Conservation (phyloP, 805 yeast genomes). For the Metschnikowia kofuensis region DNA sequence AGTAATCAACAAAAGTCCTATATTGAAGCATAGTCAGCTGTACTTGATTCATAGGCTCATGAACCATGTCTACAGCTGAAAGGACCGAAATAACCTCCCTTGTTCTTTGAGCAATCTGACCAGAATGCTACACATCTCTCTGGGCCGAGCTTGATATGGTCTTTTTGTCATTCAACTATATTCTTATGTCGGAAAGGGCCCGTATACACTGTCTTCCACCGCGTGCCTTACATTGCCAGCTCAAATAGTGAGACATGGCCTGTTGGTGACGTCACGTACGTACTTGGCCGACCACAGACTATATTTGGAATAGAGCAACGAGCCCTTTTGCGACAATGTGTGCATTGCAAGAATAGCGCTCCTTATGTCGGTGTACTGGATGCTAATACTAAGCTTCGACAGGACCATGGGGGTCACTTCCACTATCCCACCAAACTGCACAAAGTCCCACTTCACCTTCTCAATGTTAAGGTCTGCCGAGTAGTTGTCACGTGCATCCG, state of each 20-base stretch:
- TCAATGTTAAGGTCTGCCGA: constrained; percentile 43
- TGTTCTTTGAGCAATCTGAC: too few species aligned
- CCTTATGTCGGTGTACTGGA: constrained; percentile 56
- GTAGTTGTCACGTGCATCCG: constrained; percentile 42
- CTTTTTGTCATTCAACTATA: not conserved
- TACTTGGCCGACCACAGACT: constrained; percentile 63
- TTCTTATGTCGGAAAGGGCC: not conserved
- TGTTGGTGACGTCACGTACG: constrained; percentile 65
- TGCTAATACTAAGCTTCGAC: constrained; percentile 55
- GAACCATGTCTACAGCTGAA: too few species aligned
- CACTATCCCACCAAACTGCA: constrained; percentile 54
- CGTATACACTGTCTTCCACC: not conserved
- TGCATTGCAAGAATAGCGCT: constrained; percentile 57
- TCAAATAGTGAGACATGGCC: constrained; percentile 35
- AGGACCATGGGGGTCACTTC: constrained; percentile 69
- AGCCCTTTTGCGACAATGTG: constrained; percentile 11
- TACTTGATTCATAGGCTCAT: too few species aligned
- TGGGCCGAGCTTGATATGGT: too few species aligned
- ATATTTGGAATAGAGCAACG: constrained; percentile 36
- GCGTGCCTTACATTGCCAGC: not conserved
- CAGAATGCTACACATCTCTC: too few species aligned
- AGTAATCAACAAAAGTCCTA: too few species aligned
- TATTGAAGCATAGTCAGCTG: too few species aligned
- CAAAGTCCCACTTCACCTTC: constrained; percentile 49
- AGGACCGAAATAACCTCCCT: too few species aligned